These are phyloP conservation scores for Mucor indicus DNA, from an alignment of 371 early-diverging fungal genomes.

Conservation along the genomic window DNA sequence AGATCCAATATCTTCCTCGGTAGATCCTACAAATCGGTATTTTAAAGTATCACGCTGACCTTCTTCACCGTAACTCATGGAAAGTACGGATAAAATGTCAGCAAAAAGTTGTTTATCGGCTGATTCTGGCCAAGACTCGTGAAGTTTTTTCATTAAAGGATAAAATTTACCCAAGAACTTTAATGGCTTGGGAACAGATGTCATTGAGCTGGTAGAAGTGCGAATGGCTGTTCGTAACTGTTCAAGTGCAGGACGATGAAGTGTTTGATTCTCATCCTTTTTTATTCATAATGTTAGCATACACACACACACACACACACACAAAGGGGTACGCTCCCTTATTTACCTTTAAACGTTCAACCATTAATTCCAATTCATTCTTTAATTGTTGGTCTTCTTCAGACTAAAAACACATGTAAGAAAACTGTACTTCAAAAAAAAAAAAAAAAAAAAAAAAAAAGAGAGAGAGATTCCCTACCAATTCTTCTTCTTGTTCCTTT, in stretches of 20 bases:
- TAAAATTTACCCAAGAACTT: constrained; percentile 93
- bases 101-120: constrained; percentile 84
- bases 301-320: too few species aligned
- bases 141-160: constrained; percentile 63
- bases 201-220: constrained; percentile 96
- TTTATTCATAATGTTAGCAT: too few species aligned
- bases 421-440: not conserved
- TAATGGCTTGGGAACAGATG: constrained; percentile 97
- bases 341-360: constrained; percentile 82
- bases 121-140: constrained; percentile 72
- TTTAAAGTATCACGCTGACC: constrained; percentile 78
- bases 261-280: constrained; percentile 72
- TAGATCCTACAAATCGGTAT: constrained; percentile 82
- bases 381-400: constrained; percentile 96
- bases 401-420: constrained; percentile 55
- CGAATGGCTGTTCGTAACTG: constrained; percentile 85
- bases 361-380: constrained; percentile 89
- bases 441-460: not conserved
- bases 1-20: constrained; percentile 75
- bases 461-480: constrained; percentile 23
- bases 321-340: too few species aligned
- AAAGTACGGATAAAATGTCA: constrained; percentile 93
- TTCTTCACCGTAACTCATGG: constrained; percentile 93
- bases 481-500: constrained; percentile 45
- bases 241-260: constrained; percentile 86